Percentiles rank a stretch among this genome's conserved stretches.
Conservation (phyloP, 306 rosid species). For the Ormosia semicastrata region DNA sequence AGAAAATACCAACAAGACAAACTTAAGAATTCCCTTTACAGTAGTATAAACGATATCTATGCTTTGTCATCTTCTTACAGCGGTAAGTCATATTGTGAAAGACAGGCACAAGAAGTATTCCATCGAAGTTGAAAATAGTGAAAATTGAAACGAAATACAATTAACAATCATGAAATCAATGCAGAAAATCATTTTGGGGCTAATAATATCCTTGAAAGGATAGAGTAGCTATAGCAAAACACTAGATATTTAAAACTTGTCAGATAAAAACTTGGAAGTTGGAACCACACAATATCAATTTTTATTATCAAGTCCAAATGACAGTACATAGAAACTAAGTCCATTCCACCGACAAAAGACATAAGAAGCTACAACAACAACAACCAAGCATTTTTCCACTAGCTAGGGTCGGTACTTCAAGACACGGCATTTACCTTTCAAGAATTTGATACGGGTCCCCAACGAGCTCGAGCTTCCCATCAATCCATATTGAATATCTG, state of each 20-base stretch:
- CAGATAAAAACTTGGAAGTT: background rate
- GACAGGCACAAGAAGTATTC: background rate
- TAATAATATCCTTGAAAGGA: background rate
- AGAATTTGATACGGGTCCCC: conserved; percentile 85
- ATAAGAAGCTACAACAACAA: conserved; percentile 14
- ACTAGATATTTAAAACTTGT: background rate
- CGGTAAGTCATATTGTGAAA: background rate
- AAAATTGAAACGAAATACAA: background rate
- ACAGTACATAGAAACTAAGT: conserved; percentile 3
- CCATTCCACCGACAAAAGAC: background rate
- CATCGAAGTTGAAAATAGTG: background rate
- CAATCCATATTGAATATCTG: conserved; percentile 91
- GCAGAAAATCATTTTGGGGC: background rate
- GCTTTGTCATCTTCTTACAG: background rate
- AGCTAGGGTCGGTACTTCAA: too few relatives aligned
- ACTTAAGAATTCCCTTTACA: background rate
- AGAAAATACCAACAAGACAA: background rate
- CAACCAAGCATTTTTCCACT: too few relatives aligned
- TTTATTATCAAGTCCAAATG: background rate
- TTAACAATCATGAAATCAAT: background rate
- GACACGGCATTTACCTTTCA: conserved; percentile 61
- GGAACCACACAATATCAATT: background rate
- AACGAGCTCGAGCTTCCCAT: conserved; percentile 89
- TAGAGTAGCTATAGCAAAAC: background rate
- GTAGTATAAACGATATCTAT: background rate